Conservation (phyloP, 768 basidiomycete genomes). For the Termitomyces sp. region DNA sequence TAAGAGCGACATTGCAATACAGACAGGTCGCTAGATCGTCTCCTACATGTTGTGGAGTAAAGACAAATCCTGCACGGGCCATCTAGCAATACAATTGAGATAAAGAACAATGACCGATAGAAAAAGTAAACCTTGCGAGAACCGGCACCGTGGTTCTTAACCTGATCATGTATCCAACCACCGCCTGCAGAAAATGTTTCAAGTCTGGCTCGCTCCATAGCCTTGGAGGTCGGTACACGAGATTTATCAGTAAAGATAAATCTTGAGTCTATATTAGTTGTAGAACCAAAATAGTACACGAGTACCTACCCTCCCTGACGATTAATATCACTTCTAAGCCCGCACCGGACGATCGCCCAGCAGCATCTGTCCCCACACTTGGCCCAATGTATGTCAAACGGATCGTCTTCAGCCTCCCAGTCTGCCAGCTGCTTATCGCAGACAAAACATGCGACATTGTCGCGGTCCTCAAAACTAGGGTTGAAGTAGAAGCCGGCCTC, state of each 20-base stretch:
- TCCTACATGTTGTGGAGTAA: constrained; percentile 56
- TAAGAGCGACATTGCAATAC: constrained; percentile 74
- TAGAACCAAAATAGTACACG: background rate
- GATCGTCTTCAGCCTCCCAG: constrained; percentile 85
- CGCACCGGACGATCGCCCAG: constrained; percentile 82
- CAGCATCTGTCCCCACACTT: constrained; percentile 63
- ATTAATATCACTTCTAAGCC: constrained; percentile 52
- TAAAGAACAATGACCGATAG: background rate
- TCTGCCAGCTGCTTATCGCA: constrained; percentile 79
- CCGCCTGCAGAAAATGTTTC: constrained; percentile 53
- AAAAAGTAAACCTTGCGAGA: constrained; percentile 52
- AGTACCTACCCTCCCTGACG: constrained; percentile 42
- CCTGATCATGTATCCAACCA: constrained; percentile 66
- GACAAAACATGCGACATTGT: constrained; percentile 79
- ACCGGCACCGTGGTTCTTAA: constrained; percentile 58
- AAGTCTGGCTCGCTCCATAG: constrained; percentile 68
- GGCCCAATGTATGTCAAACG: constrained; percentile 73
- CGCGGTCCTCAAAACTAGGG: constrained; percentile 60
- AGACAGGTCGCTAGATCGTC: constrained; percentile 85
- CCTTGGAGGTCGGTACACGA: constrained; percentile 60
- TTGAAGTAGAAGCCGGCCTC: constrained; percentile 88
- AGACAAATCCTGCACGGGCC: constrained; percentile 86
- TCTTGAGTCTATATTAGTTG: constrained; percentile 28
- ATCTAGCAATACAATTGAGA: constrained; percentile 44
- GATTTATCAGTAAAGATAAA: constrained; percentile 52